phyloP scores from a whole-genome alignment of 2,329 filamentous ascomycete species.

The Colletotrichum graminicola region DNA sequence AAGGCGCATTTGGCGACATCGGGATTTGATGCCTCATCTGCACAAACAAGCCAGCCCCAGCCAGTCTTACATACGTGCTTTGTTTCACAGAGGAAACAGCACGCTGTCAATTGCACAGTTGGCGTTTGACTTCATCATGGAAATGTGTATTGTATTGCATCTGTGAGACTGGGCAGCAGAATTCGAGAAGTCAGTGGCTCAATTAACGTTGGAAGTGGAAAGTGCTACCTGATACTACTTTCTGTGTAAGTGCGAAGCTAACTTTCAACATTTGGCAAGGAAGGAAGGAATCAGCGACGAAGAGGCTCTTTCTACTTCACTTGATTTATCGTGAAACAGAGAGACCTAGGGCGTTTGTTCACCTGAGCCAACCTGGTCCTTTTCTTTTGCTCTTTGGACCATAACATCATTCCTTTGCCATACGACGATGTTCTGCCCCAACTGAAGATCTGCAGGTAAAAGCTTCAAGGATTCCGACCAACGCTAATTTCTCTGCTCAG shows the following conservation, averaged over 20 bases:
- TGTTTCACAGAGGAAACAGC: not conserved
- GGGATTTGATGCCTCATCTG: not conserved
- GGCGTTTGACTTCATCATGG: not conserved
- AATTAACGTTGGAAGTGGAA: not conserved
- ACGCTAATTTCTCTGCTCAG: not conserved
- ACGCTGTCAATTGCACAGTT: not conserved
- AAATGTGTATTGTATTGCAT: not conserved
- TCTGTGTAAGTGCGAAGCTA: not conserved
- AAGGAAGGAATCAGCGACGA: not conserved
- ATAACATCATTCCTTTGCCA: not conserved
- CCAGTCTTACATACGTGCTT: not conserved
- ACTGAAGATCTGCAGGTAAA: not conserved
- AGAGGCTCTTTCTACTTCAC: not conserved
- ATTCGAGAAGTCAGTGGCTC: not conserved
- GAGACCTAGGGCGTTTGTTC: not conserved
- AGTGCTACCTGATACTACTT: not conserved
- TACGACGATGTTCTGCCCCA: not conserved
- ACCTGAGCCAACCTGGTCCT: not conserved
- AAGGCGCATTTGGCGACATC: not conserved
- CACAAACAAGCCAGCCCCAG: too few relatives aligned
- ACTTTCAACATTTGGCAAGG: too few relatives aligned
- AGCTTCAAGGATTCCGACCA: not conserved
- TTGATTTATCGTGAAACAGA: too few relatives aligned
- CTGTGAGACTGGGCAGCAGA: not conserved
- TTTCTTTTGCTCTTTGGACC: not conserved